Percentiles rank a stretch among this genome's conserved stretches.
Conservation (phyloP, 106 monocot genomes). For the Dendrobium catenatum region DNA sequence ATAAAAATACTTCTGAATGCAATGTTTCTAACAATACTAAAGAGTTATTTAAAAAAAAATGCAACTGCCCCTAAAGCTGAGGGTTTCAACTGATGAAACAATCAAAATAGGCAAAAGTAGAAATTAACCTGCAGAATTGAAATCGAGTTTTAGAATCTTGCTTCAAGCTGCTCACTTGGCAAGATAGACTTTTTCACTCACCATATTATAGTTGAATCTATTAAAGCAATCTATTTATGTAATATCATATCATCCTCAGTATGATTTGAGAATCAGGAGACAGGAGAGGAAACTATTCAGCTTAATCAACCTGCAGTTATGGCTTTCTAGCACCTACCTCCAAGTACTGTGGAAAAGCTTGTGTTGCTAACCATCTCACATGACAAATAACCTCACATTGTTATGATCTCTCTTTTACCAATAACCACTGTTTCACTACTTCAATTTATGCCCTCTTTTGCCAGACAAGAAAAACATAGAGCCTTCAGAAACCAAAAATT, state of each 20-base stretch:
- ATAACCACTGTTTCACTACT: neutral
- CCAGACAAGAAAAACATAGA: neutral
- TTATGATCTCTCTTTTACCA: neutral
- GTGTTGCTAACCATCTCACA: neutral
- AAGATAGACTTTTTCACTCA: too few relatives aligned
- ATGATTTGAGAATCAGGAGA: neutral
- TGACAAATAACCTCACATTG: neutral
- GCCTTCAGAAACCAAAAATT: slow-evolving; percentile 9
- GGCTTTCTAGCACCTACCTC: neutral
- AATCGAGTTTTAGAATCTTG: too few relatives aligned
- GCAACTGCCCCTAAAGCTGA: too few relatives aligned
- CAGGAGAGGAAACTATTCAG: neutral
- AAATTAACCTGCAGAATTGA: too few relatives aligned
- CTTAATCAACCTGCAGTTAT: neutral
- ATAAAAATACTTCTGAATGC: too few relatives aligned
- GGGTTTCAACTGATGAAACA: too few relatives aligned
- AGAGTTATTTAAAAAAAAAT: too few relatives aligned
- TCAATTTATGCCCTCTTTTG: neutral
- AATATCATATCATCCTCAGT: neutral
- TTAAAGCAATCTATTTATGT: neutral
- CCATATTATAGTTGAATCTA: neutral
- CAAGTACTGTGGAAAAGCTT: neutral
- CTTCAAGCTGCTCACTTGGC: too few relatives aligned
- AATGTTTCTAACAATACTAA: too few relatives aligned
- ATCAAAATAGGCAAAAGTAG: too few relatives aligned